Evolutionary conservation across 2,329 filamentous ascomycete species (phyloP).

Genomic region (Cladosporium halotolerans): DNA sequence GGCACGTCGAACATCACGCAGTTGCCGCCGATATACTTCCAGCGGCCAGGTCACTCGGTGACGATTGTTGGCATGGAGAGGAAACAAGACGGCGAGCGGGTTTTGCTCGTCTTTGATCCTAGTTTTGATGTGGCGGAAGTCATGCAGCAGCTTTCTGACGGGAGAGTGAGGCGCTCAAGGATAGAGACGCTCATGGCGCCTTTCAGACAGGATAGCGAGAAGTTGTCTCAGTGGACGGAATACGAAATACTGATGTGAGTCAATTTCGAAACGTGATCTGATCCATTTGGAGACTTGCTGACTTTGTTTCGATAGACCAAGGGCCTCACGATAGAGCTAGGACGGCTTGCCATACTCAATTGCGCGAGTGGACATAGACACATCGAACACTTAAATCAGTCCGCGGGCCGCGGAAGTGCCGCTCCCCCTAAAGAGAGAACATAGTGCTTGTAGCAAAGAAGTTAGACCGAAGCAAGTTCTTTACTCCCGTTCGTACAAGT

Average conservation of each 20-base stretch:
- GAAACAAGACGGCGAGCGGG: slow-evolving; percentile 54
- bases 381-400: no score
- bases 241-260: slow-evolving; percentile 56
- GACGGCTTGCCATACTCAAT: no score
- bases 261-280: no score
- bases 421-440: no score
- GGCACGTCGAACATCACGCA: slow-evolving; percentile 64
- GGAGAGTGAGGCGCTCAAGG: slow-evolving; percentile 31
- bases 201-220: slow-evolving; percentile 65
- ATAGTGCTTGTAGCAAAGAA: no score
- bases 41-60: slow-evolving; percentile 84
- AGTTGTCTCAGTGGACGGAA: slow-evolving; percentile 63
- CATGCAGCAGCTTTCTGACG: slow-evolving; percentile 54
- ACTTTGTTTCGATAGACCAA: no score
- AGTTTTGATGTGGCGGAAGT: slow-evolving; percentile 65
- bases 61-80: slow-evolving; percentile 82
- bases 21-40: slow-evolving; percentile 81
- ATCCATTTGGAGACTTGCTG: no score
- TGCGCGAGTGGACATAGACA: no score
- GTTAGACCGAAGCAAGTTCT: no score
- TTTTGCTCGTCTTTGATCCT: slow-evolving; percentile 83
- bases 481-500: no score
- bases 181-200: slow-evolving; percentile 54
- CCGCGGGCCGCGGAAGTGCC: no score
- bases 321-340: no score